Conservation (phyloP, 768 basidiomycete species). For the Amanita exitialis region DNA sequence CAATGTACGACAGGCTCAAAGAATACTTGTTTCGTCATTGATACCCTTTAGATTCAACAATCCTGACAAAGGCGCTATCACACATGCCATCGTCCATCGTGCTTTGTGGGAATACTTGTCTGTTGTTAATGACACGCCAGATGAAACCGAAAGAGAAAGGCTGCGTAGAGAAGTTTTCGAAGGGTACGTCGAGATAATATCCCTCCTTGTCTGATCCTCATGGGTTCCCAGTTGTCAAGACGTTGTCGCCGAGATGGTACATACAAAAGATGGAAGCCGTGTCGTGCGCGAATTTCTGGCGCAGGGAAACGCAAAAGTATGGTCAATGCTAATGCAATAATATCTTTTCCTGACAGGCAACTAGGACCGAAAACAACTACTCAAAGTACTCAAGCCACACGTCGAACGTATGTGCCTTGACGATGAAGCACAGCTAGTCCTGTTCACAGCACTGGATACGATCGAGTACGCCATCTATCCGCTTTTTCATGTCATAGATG, state of each 20-base stretch:
- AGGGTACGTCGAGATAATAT: constrained; percentile 32
- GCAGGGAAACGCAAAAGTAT: constrained; percentile 72
- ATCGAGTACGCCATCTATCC: constrained; percentile 54
- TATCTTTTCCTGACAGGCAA: neutral
- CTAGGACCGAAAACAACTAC: constrained; percentile 84
- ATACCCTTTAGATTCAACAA: constrained; percentile 67
- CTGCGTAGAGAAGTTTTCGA: constrained; percentile 75
- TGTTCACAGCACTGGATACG: constrained; percentile 85
- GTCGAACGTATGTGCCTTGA: constrained; percentile 81
- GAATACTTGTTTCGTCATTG: neutral
- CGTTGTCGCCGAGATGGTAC: constrained; percentile 83
- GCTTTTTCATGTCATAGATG: neutral
- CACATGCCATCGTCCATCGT: constrained; percentile 82
- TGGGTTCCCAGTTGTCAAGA: constrained; percentile 57
- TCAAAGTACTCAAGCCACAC: constrained; percentile 85
- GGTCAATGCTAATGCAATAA: neutral
- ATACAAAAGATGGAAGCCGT: constrained; percentile 86
- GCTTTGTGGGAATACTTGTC: constrained; percentile 79
- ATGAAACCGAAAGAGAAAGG: constrained; percentile 64
- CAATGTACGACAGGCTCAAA: constrained; percentile 44
- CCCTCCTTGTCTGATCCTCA: neutral
- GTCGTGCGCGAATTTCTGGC: constrained; percentile 81
- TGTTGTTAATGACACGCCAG: constrained; percentile 44
- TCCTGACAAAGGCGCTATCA: constrained; percentile 80
- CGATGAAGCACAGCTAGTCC: constrained; percentile 82